Base-by-base conservation (phyloP, 306 rosid species). In the Chamaecrista fasciculata region DNA sequence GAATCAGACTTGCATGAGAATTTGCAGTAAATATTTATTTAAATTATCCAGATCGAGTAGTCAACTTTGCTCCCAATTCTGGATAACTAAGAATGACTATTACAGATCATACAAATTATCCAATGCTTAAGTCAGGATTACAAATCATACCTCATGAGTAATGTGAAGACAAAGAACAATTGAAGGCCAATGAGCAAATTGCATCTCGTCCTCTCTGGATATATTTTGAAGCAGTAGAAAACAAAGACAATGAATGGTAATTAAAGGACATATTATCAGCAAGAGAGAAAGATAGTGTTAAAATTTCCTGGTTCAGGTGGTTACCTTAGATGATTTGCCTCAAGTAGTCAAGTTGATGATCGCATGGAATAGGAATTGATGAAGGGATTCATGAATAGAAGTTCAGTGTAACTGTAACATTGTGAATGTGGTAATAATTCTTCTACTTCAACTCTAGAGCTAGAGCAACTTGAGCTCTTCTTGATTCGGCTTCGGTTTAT, bases 391-490 rank as follows among this genome's bases (percentile, higher is more conserved):
- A 75, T 88, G 80, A 86, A 53, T 78, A 80, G 64, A 80, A 86
- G 66, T 85, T 81, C 62, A 43, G 84, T 52, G 71, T 85, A 87
- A 67, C 85, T 61, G 33, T 78, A 72, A 52, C 91, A 67, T 49
- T 78, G 78, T 16, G 82, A 61, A 37, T 82, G 76, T 16, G 89
- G 86, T 75, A 88, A 79, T 67, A 91, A 73, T 86, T 91, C 97
- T 85, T 88, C 96, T 21, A 86, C 97, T 79, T 88, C 96, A 15
- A 91, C 69, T 78, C 96, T 81, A 56, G 96, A 79, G 81, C 89
- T 81, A 44, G 92, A 84, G 74, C 84, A 82, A 72, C 90, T 86
- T 81, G 82, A 78, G 83, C 93, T 86, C 77, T 86, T 91, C 56
- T 80, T 83, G 15, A 78, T 91, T 50, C 90, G 78, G 68, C 67